These are phyloP conservation scores for Kondoa malvinella DNA, from an alignment of 768 basidiomycete species.

Conservation along the genomic window DNA sequence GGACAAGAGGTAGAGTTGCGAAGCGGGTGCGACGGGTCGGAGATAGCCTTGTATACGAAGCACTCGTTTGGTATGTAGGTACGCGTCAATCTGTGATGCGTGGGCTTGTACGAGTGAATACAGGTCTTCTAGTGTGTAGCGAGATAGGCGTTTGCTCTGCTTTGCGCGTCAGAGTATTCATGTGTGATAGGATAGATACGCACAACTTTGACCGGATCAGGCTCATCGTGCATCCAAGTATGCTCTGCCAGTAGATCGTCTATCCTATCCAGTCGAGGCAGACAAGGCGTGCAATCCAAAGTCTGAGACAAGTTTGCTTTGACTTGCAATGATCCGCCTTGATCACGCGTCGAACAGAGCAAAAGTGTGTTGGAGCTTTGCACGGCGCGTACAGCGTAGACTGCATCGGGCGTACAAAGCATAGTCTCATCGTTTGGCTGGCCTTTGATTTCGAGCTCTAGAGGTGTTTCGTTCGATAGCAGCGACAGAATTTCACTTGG, in stretches of 20 bases:
- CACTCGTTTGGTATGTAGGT: conserved; percentile 51
- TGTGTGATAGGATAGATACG: background rate
- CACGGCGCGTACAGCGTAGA: conserved; percentile 71
- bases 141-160: conserved; percentile 28
- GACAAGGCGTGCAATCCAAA: conserved; percentile 58
- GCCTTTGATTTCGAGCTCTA: conserved; percentile 64
- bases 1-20: conserved; percentile 54
- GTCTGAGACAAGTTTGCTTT: conserved; percentile 67
- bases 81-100: conserved; percentile 50
- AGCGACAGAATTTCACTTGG: conserved; percentile 6
- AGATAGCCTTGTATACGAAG: conserved; percentile 57
- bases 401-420: conserved; percentile 61
- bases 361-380: conserved; percentile 71
- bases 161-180: conserved; percentile 22
- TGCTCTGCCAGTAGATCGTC: conserved; percentile 49
- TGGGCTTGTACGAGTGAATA: conserved; percentile 59
- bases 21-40: conserved; percentile 51
- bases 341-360: conserved; percentile 44
- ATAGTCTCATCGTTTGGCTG: conserved; percentile 68
- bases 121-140: conserved; percentile 47
- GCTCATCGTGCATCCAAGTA: conserved; percentile 43
- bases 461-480: conserved; percentile 11
- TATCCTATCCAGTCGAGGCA: conserved; percentile 59
- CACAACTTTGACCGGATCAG: background rate
- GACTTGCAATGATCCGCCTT: conserved; percentile 49